Base-by-base conservation (phyloP, 352 stramenopile genomes). In the Globisporangium irregulare region DNA sequence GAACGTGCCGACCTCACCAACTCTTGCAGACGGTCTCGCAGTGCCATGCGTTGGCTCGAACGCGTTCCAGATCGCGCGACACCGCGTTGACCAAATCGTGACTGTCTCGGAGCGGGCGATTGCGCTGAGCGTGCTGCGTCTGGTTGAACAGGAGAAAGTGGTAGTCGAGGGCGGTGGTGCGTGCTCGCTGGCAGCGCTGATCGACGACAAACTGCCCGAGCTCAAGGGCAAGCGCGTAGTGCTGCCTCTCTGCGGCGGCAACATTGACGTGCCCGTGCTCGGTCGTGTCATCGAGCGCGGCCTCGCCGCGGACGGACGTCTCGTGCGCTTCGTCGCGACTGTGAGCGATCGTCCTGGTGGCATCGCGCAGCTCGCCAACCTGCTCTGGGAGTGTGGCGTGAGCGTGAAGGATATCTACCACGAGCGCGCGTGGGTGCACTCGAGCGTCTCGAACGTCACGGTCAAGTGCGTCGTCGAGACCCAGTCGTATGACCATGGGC, bases 361-460 rank as follows among this genome's bases (percentile, higher is more conserved):
- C 59, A 99, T 99, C 62, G 89, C 91, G 29, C 79, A 91, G 66
- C 80, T 99, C 3, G 96, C 96, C 10, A 91, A 84, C 56, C 76
- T 98, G 59, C 76, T 99, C 29, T 86, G 80, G 70, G 87, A 98
- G 68, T 86, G 80, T 32, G 86, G 86, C 57, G 88, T 97, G 55
- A 97, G 84, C 62, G 96, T 99, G 50, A 99, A 99, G 77, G 97
- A 99, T 74, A 98, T 99, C 65, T 98, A 98, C 79, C 97, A 99
- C 79, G 95, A 99, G 75, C 92, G 97, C 36, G 94, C 95, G 22
- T 99, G 97, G 90, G 89, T 99, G 38, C 92, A 98, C 75, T 87
- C 91, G 27, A 97, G 89, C 58, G 97, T 99, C 29, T 97, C 97
- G 67, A 89, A 98, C 66, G 97, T 99, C 7, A 86, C 97, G 4